These are phyloP conservation scores for Coemansia sp. DNA, from an alignment of 192 early-diverging fungal species.

Conservation along the genomic window DNA sequence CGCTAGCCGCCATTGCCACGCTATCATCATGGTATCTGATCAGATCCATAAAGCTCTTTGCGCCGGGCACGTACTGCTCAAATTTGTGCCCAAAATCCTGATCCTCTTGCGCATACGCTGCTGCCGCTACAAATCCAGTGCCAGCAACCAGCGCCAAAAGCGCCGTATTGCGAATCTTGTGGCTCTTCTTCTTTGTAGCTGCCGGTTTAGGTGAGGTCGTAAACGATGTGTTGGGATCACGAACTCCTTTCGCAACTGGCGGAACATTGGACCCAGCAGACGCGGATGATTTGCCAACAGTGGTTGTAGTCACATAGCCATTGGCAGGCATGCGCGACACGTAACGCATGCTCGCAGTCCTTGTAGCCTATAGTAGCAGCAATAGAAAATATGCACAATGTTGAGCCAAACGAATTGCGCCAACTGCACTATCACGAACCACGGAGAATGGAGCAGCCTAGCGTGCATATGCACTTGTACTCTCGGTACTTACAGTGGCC, in stretches of 20 bases:
- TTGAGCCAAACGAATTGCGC: neutral
- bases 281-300: neutral
- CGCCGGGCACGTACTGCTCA: conserved; percentile 60
- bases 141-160: conserved; percentile 29
- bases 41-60: conserved; percentile 53
- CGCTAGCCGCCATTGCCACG: conserved; percentile 44
- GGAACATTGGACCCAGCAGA: neutral
- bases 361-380: conserved; percentile 9
- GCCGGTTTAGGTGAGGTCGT: conserved; percentile 33
- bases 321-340: conserved; percentile 1
- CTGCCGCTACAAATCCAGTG: conserved; percentile 43
- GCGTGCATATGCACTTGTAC: neutral
- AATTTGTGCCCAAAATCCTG: conserved; percentile 59
- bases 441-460: neutral
- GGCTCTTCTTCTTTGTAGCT: conserved; percentile 34
- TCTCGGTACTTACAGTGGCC: conserved; percentile 7
- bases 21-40: conserved; percentile 54
- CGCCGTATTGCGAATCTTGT: conserved; percentile 41
- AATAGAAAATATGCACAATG: neutral
- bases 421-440: neutral
- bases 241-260: conserved; percentile 20
- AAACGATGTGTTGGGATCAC: conserved; percentile 18
- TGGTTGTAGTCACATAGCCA: conserved; percentile 20
- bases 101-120: conserved; percentile 44
- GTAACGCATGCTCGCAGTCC: conserved; percentile 1